Percentiles rank a stretch among this genome's conserved stretches.
phyloP scores from a whole-genome alignment of 73 alveolate genomes.

The Blepharisma stoltei region DNA sequence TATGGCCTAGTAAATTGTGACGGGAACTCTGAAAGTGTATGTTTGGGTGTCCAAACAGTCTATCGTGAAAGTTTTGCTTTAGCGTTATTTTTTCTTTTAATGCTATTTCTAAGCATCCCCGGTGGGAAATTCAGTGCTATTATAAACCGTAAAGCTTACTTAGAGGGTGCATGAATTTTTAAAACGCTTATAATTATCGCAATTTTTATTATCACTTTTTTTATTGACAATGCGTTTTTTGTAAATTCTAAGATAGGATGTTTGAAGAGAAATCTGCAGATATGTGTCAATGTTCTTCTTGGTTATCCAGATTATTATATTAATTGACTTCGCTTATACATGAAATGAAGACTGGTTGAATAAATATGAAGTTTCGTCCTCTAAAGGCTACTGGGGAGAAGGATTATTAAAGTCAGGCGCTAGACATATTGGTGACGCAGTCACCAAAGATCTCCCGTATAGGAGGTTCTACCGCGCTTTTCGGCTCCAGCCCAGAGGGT shows the following conservation, averaged over 20 bases:
- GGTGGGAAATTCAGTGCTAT: neutral
- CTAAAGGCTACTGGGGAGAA: neutral
- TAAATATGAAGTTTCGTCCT: neutral
- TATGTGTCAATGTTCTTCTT: constrained; percentile 19
- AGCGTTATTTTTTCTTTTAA: neutral
- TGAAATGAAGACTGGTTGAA: constrained; percentile 19
- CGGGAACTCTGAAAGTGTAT: constrained; percentile 11
- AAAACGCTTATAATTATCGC: neutral
- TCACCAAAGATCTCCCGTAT: no score
- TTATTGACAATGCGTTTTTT: constrained; percentile 13
- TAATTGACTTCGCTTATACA: neutral
- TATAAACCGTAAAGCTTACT: neutral
- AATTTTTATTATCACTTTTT: constrained; percentile 2
- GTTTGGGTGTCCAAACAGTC: neutral
- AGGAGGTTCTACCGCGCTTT: no score
- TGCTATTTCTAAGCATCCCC: neutral
- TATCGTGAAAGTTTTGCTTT: constrained; percentile 19
- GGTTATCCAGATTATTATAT: neutral
- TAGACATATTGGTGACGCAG: no score
- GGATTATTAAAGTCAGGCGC: no score
- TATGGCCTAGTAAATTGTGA: constrained; percentile 11
- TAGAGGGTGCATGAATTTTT: constrained; percentile 2
- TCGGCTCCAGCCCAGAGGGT: no score
- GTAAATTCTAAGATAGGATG: constrained; percentile 17
- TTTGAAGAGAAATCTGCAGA: constrained; percentile 19